Base-by-base conservation (phyloP, 1,284 basidiomycete species). In the Trametes hirsuta region DNA sequence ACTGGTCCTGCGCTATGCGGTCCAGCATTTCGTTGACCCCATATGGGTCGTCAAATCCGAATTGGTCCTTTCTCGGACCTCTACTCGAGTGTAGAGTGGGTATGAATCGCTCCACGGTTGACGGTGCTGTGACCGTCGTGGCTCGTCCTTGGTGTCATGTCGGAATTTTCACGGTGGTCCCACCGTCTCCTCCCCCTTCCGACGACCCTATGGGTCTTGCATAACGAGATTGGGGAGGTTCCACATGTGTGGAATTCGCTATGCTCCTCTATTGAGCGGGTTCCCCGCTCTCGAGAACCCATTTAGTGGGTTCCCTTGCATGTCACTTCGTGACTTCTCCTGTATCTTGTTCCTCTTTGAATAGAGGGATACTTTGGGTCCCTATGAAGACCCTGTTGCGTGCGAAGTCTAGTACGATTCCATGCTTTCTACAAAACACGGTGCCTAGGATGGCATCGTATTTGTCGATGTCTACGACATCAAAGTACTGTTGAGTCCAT, bases 381-480 rank as follows among this genome's bases (percentile, higher is more conserved):
- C 46, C 45, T 3, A 68, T 50, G 1, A 24, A 14, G 14, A 72
- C 66, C 2, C 34, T 50, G 25, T 65, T 35, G 3, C 58, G 48
- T 30, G 66, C 50, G 51, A 77, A 73, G 54, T 74, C 71, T 0
- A 76, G 48, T 1, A 63, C 21, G 1, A 74, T 64, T 3, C 66
- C 57, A 47, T 69, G 54, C 41, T 64, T 41, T 6, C 47, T 35
- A 52, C 75, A 65, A 62, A 72, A 75, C 4, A 69, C 68, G 0
- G 71, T 71, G 2, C 74, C 74, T 1, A 76, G 56, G 1, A 77
- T 66, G 0, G 65, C 47, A 47, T 76, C 72, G 54, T 76, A 76
- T 0, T 65, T 53, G 47, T 74, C 74, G 0, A 76, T 24, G 55
- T 76, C 74, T 0, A 68, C 68, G 0, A 75, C 58, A 48, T 76